Evolutionary conservation across 441 rosid genomes (phyloP).

Genomic region (Erysimum cheiri): DNA sequence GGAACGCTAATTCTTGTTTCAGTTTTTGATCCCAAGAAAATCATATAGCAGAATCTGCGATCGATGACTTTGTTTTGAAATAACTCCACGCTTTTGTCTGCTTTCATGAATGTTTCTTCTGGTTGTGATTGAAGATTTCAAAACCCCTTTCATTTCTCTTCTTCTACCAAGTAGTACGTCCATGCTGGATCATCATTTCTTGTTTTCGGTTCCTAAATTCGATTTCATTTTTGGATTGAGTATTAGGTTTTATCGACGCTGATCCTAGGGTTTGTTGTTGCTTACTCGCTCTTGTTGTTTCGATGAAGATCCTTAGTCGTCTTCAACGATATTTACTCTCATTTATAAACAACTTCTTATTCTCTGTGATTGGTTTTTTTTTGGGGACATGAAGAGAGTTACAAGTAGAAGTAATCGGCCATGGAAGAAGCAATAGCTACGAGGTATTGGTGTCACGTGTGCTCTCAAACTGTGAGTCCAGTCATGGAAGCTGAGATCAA

Average conservation of each 20-base stretch:
- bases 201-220: not conserved
- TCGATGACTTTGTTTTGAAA: not conserved
- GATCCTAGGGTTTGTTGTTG: slow-evolving; percentile 14
- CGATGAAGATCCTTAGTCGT: not conserved
- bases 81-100: not conserved
- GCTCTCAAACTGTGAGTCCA: slow-evolving; percentile 68
- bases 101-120: not conserved
- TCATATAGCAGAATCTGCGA: not conserved
- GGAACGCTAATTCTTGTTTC: not conserved
- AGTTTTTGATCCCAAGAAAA: not conserved
- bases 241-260: not conserved
- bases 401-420: not conserved
- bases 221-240: not conserved
- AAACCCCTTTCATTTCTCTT: slow-evolving; percentile 11
- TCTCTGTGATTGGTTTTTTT: not conserved
- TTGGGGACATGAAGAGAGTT: not conserved
- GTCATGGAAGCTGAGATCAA: slow-evolving; percentile 69
- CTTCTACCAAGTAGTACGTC: not conserved
- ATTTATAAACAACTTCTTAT: not conserved
- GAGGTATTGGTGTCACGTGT: slow-evolving; percentile 80
- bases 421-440: slow-evolving; percentile 65
- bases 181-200: not conserved
- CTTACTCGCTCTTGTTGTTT: not conserved
- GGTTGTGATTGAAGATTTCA: not conserved
- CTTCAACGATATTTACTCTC: too few relatives aligned